Conservation (phyloP, 306 rosid species). For the Betula pendula region DNA sequence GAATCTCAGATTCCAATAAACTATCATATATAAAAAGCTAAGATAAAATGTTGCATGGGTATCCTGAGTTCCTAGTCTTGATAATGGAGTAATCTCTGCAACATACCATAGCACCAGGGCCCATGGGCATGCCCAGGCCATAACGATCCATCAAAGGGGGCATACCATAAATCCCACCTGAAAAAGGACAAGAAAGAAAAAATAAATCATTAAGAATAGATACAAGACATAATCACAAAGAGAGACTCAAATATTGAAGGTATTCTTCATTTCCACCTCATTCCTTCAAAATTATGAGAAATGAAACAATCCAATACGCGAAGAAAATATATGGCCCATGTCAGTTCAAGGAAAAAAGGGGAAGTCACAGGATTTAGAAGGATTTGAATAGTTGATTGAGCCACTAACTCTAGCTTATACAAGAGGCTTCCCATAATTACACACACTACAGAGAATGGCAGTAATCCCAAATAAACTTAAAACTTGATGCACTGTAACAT, state of each 20-base stretch:
- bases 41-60: background rate
- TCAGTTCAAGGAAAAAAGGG: background rate
- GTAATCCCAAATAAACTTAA: background rate
- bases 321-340: background rate
- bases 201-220: slow-evolving; percentile 14
- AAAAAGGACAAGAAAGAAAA: slow-evolving; percentile 13
- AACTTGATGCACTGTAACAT: background rate
- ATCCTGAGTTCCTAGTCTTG: slow-evolving; percentile 5
- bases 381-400: background rate
- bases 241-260: background rate
- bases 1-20: slow-evolving; percentile 4
- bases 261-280: background rate
- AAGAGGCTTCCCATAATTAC: background rate
- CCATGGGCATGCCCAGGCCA: slow-evolving; percentile 89
- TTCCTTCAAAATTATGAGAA: background rate
- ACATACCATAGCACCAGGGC: slow-evolving; percentile 82
- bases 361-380: background rate
- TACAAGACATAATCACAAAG: slow-evolving; percentile 5
- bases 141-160: slow-evolving; percentile 86
- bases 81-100: slow-evolving; percentile 5
- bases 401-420: background rate
- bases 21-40: background rate
- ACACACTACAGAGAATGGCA: background rate
- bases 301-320: slow-evolving; percentile 5
- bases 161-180: slow-evolving; percentile 90